These are phyloP conservation scores for Vitis rotundifolia DNA, from an alignment of 164 flowering plant species.

Conservation along the genomic window DNA sequence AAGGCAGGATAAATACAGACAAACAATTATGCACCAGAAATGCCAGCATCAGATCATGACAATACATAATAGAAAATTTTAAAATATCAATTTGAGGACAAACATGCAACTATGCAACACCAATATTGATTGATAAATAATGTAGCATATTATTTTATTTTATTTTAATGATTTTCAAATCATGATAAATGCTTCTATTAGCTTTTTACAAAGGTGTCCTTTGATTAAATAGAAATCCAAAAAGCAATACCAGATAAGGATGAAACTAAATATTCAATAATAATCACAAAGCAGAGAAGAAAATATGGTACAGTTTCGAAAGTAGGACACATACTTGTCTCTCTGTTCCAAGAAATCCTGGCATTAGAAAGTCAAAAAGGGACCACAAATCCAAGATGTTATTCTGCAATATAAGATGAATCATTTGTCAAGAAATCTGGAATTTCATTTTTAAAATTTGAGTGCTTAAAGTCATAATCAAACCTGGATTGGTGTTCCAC, in stretches of 20 bases:
- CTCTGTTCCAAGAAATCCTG: slow-evolving; percentile 98
- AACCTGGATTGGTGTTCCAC: slow-evolving; percentile 99
- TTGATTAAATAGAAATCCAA: background rate
- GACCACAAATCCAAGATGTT: slow-evolving; percentile 97
- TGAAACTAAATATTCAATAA: background rate
- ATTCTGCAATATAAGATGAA: slow-evolving; percentile 57
- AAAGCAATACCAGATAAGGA: background rate
- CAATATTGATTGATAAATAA: no score
- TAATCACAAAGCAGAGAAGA: background rate
- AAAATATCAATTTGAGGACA: no score
- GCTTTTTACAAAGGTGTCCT: no score
- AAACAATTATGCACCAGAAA: no score
- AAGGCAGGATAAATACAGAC: no score
- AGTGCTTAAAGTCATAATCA: slow-evolving; percentile 7
- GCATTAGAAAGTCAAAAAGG: slow-evolving; percentile 98
- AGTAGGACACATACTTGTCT: slow-evolving; percentile 62
- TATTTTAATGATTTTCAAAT: no score
- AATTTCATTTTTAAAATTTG: background rate
- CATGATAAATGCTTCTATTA: no score
- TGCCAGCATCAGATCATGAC: no score
- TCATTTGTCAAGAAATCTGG: slow-evolving; percentile 10
- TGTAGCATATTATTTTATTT: no score
- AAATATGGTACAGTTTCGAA: background rate
- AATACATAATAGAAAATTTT: no score
- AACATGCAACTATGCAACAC: no score